These are phyloP conservation scores for Coemansia sp. DNA, from an alignment of 192 early-diverging fungal species.

Conservation along the genomic window DNA sequence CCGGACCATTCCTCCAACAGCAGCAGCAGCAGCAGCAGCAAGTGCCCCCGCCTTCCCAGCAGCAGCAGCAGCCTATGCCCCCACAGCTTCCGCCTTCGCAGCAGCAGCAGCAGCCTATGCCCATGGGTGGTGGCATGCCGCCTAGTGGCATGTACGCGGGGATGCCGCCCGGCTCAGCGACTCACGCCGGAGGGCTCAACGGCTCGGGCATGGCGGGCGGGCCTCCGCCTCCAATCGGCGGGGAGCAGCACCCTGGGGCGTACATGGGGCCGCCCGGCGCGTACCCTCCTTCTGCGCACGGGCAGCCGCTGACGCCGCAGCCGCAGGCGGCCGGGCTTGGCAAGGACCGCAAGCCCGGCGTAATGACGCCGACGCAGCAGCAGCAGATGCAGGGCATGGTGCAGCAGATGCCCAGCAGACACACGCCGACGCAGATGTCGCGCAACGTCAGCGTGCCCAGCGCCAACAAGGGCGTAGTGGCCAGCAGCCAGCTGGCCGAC, in stretches of 20 bases:
- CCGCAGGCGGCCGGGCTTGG: slow-evolving; percentile 29
- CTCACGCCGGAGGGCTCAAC: slow-evolving; percentile 39
- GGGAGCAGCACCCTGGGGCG: slow-evolving; percentile 41
- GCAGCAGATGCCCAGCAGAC: slow-evolving; percentile 41
- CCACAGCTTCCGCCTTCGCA: slow-evolving; percentile 57
- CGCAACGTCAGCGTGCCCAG: slow-evolving; percentile 31
- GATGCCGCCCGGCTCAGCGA: slow-evolving; percentile 41
- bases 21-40: slow-evolving; percentile 56
- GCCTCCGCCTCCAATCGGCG: slow-evolving; percentile 18
- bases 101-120: slow-evolving; percentile 61
- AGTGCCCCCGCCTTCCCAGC: not conserved
- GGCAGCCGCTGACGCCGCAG: slow-evolving; percentile 54
- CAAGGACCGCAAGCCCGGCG: slow-evolving; percentile 55
- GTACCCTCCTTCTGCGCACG: slow-evolving; percentile 49
- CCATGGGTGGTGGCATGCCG: slow-evolving; percentile 37
- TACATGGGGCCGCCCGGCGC: slow-evolving; percentile 48
- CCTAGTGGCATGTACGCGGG: slow-evolving; percentile 44
- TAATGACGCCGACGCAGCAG: slow-evolving; percentile 45
- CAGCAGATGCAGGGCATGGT: slow-evolving; percentile 22
- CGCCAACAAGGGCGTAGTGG: slow-evolving; percentile 22
- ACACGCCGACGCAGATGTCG: slow-evolving; percentile 48
- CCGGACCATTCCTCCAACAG: slow-evolving; percentile 57
- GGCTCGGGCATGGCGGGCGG: slow-evolving; percentile 44
- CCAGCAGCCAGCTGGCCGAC: slow-evolving; percentile 63
- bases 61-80: slow-evolving; percentile 53